phyloP scores from a whole-genome alignment of 805 yeast species.

The Vanderwaltozyma tropicalis region DNA sequence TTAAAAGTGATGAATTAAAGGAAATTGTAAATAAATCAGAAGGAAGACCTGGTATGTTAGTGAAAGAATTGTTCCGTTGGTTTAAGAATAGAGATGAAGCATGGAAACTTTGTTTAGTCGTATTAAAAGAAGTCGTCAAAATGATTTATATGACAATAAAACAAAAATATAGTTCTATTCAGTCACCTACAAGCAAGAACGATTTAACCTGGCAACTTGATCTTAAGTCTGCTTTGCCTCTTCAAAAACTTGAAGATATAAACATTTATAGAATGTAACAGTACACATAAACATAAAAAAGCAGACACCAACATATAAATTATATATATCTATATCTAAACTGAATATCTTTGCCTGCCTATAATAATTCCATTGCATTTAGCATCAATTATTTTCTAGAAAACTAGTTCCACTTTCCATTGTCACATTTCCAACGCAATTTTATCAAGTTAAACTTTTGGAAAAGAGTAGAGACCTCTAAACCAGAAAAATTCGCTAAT shows the following conservation, averaged over 20 bases:
- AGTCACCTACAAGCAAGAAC: neutral
- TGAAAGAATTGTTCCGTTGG: constrained; percentile 34
- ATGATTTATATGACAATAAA: constrained; percentile 10
- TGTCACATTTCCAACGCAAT: too few species aligned
- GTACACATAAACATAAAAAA: too few species aligned
- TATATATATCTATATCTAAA: too few species aligned
- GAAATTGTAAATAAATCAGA: constrained; percentile 32
- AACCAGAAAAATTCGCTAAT: too few species aligned
- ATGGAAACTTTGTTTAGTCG: constrained; percentile 27
- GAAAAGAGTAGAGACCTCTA: too few species aligned
- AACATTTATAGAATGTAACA: constrained; percentile 1
- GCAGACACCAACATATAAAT: too few species aligned
- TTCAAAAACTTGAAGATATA: constrained; percentile 4
- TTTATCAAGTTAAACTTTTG: too few species aligned
- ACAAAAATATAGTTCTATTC: neutral
- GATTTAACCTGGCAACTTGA: neutral
- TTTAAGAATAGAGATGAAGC: constrained; percentile 36
- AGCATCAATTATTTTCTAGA: too few species aligned
- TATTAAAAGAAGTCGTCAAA: constrained; percentile 30
- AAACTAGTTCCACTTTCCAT: too few species aligned
- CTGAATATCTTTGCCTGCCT: too few species aligned
- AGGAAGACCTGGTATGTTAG: constrained; percentile 30
- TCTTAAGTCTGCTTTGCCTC: constrained; percentile 4
- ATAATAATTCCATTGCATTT: too few species aligned
- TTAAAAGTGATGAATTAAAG: constrained; percentile 31